Evolutionary conservation across 139 green algal genomes (phyloP), one percentile per base, ranked within the genome.

Genomic region (Chlamydomonas schloesseri): DNA sequence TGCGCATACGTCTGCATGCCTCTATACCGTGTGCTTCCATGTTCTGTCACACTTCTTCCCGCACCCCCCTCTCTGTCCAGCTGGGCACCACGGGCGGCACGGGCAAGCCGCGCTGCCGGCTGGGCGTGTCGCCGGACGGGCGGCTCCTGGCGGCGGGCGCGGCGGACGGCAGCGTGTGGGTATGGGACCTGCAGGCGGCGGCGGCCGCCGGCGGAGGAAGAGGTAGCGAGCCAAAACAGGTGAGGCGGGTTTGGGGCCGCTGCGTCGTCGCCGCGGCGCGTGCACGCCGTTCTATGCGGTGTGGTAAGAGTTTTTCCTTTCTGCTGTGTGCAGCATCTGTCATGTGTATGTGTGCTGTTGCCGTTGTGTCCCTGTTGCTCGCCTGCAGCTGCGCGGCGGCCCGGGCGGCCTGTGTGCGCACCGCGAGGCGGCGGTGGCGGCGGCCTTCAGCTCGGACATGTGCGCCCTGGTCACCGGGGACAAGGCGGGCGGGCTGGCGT

Each of bases 361-460:
- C 42, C 42, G 42, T 50, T 8, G 6, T 13, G 8, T 50, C 42
- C 42, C 8, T 50, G 5, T 50, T 50, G 42, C 42, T 50, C 42
- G 42, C 42, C 42, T 8, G 42, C 72, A 76, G 70, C 70, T 76
- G 37, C 70, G 67, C 31, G n/a, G 67, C 31, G 36, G 24, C 37
- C 37, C 37, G 0, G 26, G 37, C 47, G 42, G 42, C 6, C 42
- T 50, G 42, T 50, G 42, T 50, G 69, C 46, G 34, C 81, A 88
- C 57, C 87, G 81, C 47, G 89, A 92, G 24, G 67, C 60, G 29
- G 84, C 75, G 53, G 84, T 89, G 64, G 89, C 89, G 13, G 71
- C 75, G 31, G 89, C 84, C 73, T 92, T 87, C 80, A 83, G 64
- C 36, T 23, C 42, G 74, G 73, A 92, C 81, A 65, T 84, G 64